Evolutionary conservation across 78 protist species (phyloP).

Genomic region (Dictyostelium discoideum): dicty_2.7 NC_007090.3:3707501-3708000

Average conservation of each 20-base stretch:
- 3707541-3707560: not conserved
- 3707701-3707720: constrained; percentile 46
- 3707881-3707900: not conserved
- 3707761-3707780: constrained; percentile 11
- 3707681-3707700: constrained; percentile 17
- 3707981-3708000: too few species aligned
- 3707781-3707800: constrained; percentile 56
- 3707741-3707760: constrained; percentile 83
- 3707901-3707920: constrained; percentile 43
- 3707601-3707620: constrained; percentile 10
- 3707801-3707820: constrained; percentile 46
- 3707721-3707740: constrained; percentile 72
- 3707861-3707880: not conserved
- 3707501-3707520: not conserved
- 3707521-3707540: not conserved
- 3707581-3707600: constrained; percentile 32
- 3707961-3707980: too few species aligned
- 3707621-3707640: constrained; percentile 13
- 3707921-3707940: constrained; percentile 29
- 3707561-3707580: constrained; percentile 54
- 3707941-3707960: too few species aligned
- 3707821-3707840: constrained; percentile 63
- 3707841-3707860: constrained; percentile 33
- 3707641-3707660: constrained; percentile 64
- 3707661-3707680: constrained; percentile 58